Base-by-base conservation (phyloP, 1,284 basidiomycete species). In the Ceratobasidium theobromae region DNA sequence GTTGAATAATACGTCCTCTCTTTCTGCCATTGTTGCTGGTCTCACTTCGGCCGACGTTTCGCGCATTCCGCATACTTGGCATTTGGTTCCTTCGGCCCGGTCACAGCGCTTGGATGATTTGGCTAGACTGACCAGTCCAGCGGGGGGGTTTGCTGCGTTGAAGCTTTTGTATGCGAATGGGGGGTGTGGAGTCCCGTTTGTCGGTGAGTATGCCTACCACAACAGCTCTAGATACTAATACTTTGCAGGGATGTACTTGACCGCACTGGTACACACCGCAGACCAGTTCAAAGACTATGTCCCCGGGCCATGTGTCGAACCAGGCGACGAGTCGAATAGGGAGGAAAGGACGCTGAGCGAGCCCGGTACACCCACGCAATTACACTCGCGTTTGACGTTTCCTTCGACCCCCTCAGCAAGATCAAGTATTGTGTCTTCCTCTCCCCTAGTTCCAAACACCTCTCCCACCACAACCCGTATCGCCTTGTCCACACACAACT, bases 61-160 rank as follows among this genome's bases (percentile, higher is more conserved):
- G 16, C 81, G 82, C 28, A 76, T 88, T 32, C 81, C 82, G 68
- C 74, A 86, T 52, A 87, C 86, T n/a, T 89, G 86, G 87, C 81
- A 80, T n/a, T 84, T 85, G 69, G 81, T 85, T 48, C 60, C 49
- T 4, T 30, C 48, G 16, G 27, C 49, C 25, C 80, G 81, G 9
- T 79, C 80, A 69, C 77, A 80, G 6, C 77, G 76, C 41, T 77
- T 87, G 45, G 84, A 85, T 9, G 74, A 76, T 25, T 78, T 89
- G 9, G 72, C 78, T 25, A 80, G 81, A 68, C 76, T 83, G 72
- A 84, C 83, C 70, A 85, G 86, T 60, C 84, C 86, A 12, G 76
- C 79, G 0, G 81, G 82, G 28, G 81, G 81, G 49, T 87, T 86
- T 72, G 74, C 80, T n/a, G 79, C 79, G 4, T 85, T 86, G 70